These are phyloP conservation scores for Filobasidium uniguttulatum DNA, from an alignment of 1,284 basidiomycete species.

Conservation along the genomic window DNA sequence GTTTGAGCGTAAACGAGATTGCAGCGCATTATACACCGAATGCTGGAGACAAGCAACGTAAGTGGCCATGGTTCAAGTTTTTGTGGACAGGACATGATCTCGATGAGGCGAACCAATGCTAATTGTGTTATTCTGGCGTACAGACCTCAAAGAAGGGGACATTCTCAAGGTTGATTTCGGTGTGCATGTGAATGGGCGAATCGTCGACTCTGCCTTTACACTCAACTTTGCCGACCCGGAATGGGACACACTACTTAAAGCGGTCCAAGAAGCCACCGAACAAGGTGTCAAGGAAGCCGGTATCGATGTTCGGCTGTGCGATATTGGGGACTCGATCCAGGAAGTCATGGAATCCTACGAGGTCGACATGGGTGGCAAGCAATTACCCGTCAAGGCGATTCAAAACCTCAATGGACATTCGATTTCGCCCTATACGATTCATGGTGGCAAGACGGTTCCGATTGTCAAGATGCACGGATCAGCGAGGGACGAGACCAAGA, in stretches of 20 bases:
- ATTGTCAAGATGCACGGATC: slow-evolving; percentile 63
- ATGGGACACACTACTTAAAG: slow-evolving; percentile 77
- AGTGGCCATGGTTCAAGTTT: slow-evolving; percentile 22
- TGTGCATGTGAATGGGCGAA: slow-evolving; percentile 89
- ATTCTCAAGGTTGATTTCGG: slow-evolving; percentile 96
- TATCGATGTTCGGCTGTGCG: slow-evolving; percentile 87
- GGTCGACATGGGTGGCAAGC: slow-evolving; percentile 76
- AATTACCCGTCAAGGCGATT: slow-evolving; percentile 63
- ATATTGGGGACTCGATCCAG: slow-evolving; percentile 83
- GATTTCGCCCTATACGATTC: slow-evolving; percentile 78
- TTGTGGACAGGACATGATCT: neutral
- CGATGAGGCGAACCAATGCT: neutral
- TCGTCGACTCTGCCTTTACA: slow-evolving; percentile 92
- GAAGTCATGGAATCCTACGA: slow-evolving; percentile 99
- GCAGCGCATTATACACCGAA: slow-evolving; percentile 98
- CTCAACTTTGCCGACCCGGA: slow-evolving; percentile 66
- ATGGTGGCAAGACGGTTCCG: slow-evolving; percentile 75
- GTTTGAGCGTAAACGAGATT: slow-evolving; percentile 81
- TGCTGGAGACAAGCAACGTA: slow-evolving; percentile 75
- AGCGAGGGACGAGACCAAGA: slow-evolving; percentile 63
- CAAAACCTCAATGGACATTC: slow-evolving; percentile 82
- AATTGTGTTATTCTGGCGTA: slow-evolving; percentile 2
- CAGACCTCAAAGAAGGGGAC: slow-evolving; percentile 69
- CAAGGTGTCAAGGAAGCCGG: slow-evolving; percentile 91
- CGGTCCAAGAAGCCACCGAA: slow-evolving; percentile 87